A percentile compares a stretch with the other conserved stretches of the same genome.
phyloP scores from a whole-genome alignment of 306 rosid genomes.

The Sicyos baderoa region DNA sequence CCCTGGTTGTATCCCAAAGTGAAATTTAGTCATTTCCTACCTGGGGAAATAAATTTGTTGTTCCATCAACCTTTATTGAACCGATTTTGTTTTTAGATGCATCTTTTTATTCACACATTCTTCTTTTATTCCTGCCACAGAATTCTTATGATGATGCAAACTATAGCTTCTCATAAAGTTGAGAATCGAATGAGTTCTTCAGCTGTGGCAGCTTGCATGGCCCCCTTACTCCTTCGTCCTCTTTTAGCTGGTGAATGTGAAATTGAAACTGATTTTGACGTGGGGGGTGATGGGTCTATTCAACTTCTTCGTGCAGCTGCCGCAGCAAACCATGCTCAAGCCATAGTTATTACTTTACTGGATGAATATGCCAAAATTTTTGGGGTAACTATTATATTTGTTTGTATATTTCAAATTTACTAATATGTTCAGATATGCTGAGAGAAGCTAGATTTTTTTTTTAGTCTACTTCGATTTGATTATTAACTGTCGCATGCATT shows the following conservation, averaged over 20 bases:
- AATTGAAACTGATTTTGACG: slow-evolving; percentile 71
- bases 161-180: slow-evolving; percentile 60
- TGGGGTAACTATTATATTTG: slow-evolving; percentile 41
- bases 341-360: slow-evolving; percentile 74
- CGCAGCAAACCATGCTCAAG: slow-evolving; percentile 97
- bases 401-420: slow-evolving; percentile 3
- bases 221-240: slow-evolving; percentile 91
- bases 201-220: slow-evolving; percentile 99
- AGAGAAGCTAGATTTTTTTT: not conserved
- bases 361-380: slow-evolving; percentile 71
- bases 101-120: slow-evolving; percentile 15
- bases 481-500: not conserved
- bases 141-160: slow-evolving; percentile 86
- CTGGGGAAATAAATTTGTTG: not conserved
- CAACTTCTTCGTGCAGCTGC: slow-evolving; percentile 97
- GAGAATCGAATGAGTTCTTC: slow-evolving; percentile 88
- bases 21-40: not conserved
- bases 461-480: not conserved
- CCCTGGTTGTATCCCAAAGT: not conserved
- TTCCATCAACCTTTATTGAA: slow-evolving; percentile 4
- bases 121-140: slow-evolving; percentile 32
- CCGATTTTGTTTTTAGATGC: not conserved
- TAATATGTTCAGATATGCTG: not conserved
- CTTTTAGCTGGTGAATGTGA: slow-evolving; percentile 93
- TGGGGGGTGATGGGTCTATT: slow-evolving; percentile 79